Evolutionary conservation across 768 basidiomycete species (phyloP).

Genomic region (Xerocomellus chrysenteron): DNA sequence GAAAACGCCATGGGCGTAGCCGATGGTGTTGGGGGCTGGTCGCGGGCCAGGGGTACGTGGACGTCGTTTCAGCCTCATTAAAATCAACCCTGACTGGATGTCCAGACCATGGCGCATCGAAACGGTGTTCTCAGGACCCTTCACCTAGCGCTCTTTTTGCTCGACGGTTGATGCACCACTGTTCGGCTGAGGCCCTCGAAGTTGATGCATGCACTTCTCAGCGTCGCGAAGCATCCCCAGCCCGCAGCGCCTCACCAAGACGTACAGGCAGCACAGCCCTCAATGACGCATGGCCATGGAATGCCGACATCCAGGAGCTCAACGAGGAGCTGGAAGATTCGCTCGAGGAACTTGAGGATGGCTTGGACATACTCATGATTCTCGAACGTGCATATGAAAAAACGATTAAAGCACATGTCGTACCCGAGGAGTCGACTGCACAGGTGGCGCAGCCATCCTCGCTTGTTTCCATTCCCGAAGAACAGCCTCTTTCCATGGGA

Average conservation of each 20-base stretch:
- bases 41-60: slow-evolving; percentile 41
- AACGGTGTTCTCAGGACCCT: slow-evolving; percentile 37
- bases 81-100: slow-evolving; percentile 10
- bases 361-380: slow-evolving; percentile 65
- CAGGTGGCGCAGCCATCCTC: slow-evolving; percentile 7
- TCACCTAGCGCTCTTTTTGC: slow-evolving; percentile 63
- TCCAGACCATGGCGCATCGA: slow-evolving; percentile 22
- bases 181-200: slow-evolving; percentile 53
- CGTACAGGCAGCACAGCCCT: slow-evolving; percentile 33
- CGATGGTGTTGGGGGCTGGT: slow-evolving; percentile 95
- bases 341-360: slow-evolving; percentile 67
- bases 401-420: slow-evolving; percentile 61
- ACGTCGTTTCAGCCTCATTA: slow-evolving; percentile 10
- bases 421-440: slow-evolving; percentile 24
- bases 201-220: slow-evolving; percentile 6
- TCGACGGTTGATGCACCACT: slow-evolving; percentile 82
- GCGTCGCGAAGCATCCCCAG: slow-evolving; percentile 35
- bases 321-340: slow-evolving; percentile 41
- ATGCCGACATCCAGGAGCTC: slow-evolving; percentile 41
- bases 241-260: slow-evolving; percentile 45
- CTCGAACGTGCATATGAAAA: slow-evolving; percentile 69
- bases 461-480: slow-evolving; percentile 25
- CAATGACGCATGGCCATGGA: slow-evolving; percentile 32
- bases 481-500: slow-evolving; percentile 2
- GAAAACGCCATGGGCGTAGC: slow-evolving; percentile 91